Conservation (phyloP, 371 early-diverging fungal species). For the Umbelopsis sp. region DNA sequence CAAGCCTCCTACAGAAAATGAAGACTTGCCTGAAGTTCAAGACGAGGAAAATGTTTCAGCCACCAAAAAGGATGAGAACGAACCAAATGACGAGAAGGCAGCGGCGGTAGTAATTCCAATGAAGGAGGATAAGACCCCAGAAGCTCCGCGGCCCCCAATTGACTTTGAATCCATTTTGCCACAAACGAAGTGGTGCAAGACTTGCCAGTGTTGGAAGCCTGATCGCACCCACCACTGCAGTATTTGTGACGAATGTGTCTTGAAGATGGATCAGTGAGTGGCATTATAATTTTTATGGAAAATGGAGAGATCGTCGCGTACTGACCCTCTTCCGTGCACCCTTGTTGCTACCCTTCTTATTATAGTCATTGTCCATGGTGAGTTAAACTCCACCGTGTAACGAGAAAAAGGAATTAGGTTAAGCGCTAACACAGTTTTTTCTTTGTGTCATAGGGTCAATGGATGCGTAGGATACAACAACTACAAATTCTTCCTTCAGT, state of each 20-base stretch:
- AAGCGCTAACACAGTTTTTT: slow-evolving; percentile 2
- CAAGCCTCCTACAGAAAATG: not conserved
- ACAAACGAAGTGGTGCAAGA: slow-evolving; percentile 51
- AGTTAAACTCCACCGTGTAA: not conserved
- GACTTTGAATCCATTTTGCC: slow-evolving; percentile 29
- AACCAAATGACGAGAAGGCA: not conserved
- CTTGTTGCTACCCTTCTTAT: not conserved
- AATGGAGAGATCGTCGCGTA: too few relatives aligned
- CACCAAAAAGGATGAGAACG: not conserved
- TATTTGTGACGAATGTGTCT: slow-evolving; percentile 62
- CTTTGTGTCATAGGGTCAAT: slow-evolving; percentile 42
- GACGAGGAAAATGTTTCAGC: slow-evolving; percentile 1
- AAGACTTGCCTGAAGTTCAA: not conserved
- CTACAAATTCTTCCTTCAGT: slow-evolving; percentile 57
- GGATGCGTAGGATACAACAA: slow-evolving; percentile 60
- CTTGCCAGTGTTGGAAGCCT: slow-evolving; percentile 57
- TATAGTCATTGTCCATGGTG: slow-evolving; percentile 65
- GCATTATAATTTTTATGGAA: too few relatives aligned
- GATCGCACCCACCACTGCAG: slow-evolving; percentile 66
- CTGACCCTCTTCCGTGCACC: too few relatives aligned
- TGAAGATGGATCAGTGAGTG: slow-evolving; percentile 67
- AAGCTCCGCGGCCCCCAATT: slow-evolving; percentile 17
- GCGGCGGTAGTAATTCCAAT: not conserved
- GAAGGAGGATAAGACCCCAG: slow-evolving; percentile 1
- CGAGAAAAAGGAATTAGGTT: too few relatives aligned